These are phyloP conservation scores for Trichosporon sp. DNA, from an alignment of 1,284 basidiomycete species.

Conservation along the genomic window DNA sequence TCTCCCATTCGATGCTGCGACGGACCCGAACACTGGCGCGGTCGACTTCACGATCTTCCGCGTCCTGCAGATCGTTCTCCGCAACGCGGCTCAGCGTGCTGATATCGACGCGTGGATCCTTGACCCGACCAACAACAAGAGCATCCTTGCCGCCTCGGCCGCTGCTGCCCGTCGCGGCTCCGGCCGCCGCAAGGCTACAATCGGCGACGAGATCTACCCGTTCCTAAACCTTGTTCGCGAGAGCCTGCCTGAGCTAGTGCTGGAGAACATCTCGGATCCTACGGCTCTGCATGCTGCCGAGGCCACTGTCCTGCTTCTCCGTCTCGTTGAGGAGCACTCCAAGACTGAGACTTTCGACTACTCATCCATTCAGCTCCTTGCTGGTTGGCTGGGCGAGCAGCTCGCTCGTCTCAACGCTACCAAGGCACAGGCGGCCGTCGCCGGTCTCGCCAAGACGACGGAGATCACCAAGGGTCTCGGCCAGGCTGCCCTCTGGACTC, in stretches of 20 bases:
- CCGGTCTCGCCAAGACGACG: constrained; percentile 44
- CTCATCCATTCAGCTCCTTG: constrained; percentile 58
- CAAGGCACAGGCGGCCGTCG: constrained; percentile 29
- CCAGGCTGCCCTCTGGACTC: constrained; percentile 58
- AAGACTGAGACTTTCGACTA: constrained; percentile 53
- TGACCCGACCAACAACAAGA: constrained; percentile 37
- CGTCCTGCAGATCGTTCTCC: constrained; percentile 38
- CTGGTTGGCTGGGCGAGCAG: constrained; percentile 49
- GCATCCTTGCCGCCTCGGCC: constrained; percentile 42
- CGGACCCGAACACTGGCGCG: constrained; percentile 42
- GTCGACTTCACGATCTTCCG: constrained; percentile 33
- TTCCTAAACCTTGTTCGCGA: constrained; percentile 37
- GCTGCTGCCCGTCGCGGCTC: constrained; percentile 33
- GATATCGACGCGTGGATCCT: constrained; percentile 38
- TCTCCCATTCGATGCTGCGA: constrained; percentile 40
- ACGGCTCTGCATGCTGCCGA: constrained; percentile 21
- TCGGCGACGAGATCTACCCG: constrained; percentile 45
- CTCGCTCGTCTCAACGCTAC: constrained; percentile 32
- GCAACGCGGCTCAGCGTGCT: constrained; percentile 33
- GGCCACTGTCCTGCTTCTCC: constrained; percentile 20
- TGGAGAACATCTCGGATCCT: neutral
- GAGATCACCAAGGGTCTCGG: constrained; percentile 54
- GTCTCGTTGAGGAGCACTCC: constrained; percentile 48
- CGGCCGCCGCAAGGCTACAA: constrained; percentile 35
- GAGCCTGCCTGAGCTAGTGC: constrained; percentile 24